Evolutionary conservation across 768 basidiomycete species (phyloP), one percentile per base, ranked within the genome.

Genomic region (Russula sp.): DNA sequence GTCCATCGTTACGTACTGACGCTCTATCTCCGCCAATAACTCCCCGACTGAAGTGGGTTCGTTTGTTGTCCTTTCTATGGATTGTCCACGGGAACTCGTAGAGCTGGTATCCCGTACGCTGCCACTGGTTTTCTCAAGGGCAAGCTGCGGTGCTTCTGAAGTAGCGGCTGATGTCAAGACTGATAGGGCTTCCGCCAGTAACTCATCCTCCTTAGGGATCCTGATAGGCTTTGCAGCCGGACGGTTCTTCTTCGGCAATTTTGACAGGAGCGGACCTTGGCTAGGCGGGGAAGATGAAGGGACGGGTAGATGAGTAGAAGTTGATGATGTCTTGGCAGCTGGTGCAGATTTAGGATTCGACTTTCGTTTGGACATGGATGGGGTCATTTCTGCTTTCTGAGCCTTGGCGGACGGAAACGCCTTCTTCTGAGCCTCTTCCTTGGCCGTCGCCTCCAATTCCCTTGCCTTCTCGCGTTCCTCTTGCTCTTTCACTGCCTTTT

Each of bases 191-290:
- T 81, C 80, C 1, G 67, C 59, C 29, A 67, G 61, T 16, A 71
- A 64, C 16, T 81, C 79, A 36, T 82, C 86, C 38, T 89, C 88
- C 70, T 82, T 87, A 3, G 79, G 77, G 42, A 83, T 77, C 63
- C 76, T 83, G 66, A 83, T 78, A 11, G 81, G 78, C 67, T 85
- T 87, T 54, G 81, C 61, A 47, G 78, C 66, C 0, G 87, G 86
- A 68, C 86, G 90, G 67, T 77, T 88, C 73, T 92, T 92, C 78
- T 90, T 92, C 6, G 90, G 87, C 73, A 89, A 85, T 72, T 86
- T 90, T 25, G 90, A 90, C 43, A 90, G 75, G 38, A 92, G 81
- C 18, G 90, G 88, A 11, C 83, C 84, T 68, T 90, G 90, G 3
- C 77, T 68, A 5, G 73, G 69, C n/a, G 76, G 73, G 48, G 81